Percentiles rank a stretch among this genome's conserved stretches.
phyloP scores from a whole-genome alignment of 192 early-diverging fungal genomes.

The Kappamyces sp. region DNA sequence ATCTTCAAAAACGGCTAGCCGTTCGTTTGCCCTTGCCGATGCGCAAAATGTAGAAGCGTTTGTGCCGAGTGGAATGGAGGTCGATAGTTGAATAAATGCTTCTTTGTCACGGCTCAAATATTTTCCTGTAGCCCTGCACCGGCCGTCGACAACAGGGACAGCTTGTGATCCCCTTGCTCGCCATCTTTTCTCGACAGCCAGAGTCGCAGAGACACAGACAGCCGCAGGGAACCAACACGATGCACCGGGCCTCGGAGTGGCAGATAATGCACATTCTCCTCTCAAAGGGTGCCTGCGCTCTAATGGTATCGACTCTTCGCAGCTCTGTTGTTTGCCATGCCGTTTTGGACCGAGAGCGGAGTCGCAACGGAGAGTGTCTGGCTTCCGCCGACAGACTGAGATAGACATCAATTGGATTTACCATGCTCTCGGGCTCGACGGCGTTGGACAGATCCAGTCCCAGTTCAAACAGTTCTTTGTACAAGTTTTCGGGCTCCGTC shows the following conservation, averaged over 20 bases:
- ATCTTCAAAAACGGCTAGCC: neutral
- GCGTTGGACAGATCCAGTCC: neutral
- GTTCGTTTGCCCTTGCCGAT: constrained; percentile 11
- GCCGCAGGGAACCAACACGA: constrained; percentile 2
- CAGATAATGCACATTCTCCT: neutral
- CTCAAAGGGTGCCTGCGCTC: neutral
- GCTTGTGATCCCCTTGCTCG: neutral
- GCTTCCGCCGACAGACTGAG: neutral
- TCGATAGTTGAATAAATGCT: constrained; percentile 4
- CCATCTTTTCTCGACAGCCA: constrained; percentile 13
- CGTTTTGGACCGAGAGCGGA: neutral
- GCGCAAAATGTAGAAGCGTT: neutral
- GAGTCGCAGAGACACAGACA: constrained; percentile 8
- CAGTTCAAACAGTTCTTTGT: constrained; percentile 11
- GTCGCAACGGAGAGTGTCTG: neutral
- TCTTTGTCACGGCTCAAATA: constrained; percentile 4
- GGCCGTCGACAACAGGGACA: constrained; percentile 7
- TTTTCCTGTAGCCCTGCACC: constrained; percentile 1
- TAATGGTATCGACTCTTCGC: constrained; percentile 1
- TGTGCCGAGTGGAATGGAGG: constrained; percentile 6
- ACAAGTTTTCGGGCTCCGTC: neutral
- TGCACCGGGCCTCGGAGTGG: constrained; percentile 1
- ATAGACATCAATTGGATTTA: too few species aligned
- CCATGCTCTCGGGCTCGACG: neutral
- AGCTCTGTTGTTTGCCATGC: neutral